Evolutionary conservation across 345 rosid species (phyloP), one percentile per base, ranked within the genome.

Genomic region (Raphanus raphanistrum): DNA sequence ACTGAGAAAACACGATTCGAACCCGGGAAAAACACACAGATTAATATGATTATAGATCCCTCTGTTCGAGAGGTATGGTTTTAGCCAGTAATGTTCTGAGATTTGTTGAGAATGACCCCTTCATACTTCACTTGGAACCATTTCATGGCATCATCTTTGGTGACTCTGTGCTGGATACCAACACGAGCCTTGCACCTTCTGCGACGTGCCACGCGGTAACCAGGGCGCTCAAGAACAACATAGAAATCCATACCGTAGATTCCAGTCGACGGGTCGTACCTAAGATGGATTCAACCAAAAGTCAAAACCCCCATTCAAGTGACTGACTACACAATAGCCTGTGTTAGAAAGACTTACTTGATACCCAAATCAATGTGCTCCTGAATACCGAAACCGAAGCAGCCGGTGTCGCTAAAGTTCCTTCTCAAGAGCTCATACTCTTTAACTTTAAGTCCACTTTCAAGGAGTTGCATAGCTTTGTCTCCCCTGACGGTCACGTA

Each of bases 351-450:
- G 16, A 10, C 92, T 81, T 68, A 92, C 97, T 92, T 92, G 87
- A 94, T 94, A 27, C 98, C 98, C 28, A 90, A 90, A 88, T 94
- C 98, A 35, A 94, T 94, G 83, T 92, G 98, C 84, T 94, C 98
- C 76, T 94, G 97, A 54, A 94, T 94, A 36, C 97, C 98, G 0
- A 94, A 94, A 8, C 98, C 98, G 11, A 94, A 94, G 84, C 98
- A 94, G 27, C 98, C 97, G n/a, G 98, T 94, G 58, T 94, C 98
- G 38, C 97, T 94, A 79, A 94, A 94, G 89, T 94, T 94, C 83
- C 87, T 92, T 66, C 98, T 86, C 78, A 94, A 77, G 57, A 94
- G 89, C 78, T 94, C 98, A 6, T 91, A 94, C 35, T 94, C 98
- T 82, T 94, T 94, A 27, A 94, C 98, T 81, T 94, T 92, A 76